Evolutionary conservation across 345 rosid species (phyloP), one percentile per base, ranked within the genome.

Genomic region (Eucalyptus marginata): DNA sequence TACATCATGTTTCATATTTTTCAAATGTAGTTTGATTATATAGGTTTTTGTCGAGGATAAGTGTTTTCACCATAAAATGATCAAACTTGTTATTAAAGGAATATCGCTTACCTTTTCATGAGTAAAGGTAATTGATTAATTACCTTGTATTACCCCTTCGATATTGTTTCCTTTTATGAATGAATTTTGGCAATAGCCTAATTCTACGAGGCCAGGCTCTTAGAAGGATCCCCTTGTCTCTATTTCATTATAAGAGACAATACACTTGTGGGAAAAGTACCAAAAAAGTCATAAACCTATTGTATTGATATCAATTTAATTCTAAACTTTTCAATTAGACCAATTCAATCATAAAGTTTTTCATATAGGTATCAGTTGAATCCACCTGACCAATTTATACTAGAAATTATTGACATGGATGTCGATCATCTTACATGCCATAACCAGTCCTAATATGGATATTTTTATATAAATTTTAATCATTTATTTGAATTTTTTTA

Each of bases 331-430:
- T 52, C 2, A 17, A 7, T 52, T 52, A 52, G 2, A 52, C 10
- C 0, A 52, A 52, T 52, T 52, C 0, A 52, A 52, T 52, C 25
- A 0, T 52, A 52, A 52, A 52, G 0, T 18, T 18, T 18, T 52
- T 18, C 10, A 20, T 52, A 52, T 52, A 18, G 25, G 58, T 52
- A 52, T 52, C 10, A 18, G 0, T 52, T 52, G 2, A 52, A 7
- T 52, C 0, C 58, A 52, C 25, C 2, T 0, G 1, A 52, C 2
- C 10, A 52, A 52, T 18, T 52, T 52, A 52, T 52, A 52, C 2
- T 0, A 52, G 1, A 7, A 7, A 52, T 52, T 52, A 52, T 52
- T 18, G 58, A 52, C 24, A 52, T 52, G 24, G 4, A 52, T 52
- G 24, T 52, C 10, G 58, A 52, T 20, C 0, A 0, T 7, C 25